Percentiles rank a stretch among this genome's conserved stretches.
These are phyloP conservation scores for Jasminum sambac DNA, from an alignment of 257 asterid species.

Conservation along the genomic window DNA sequence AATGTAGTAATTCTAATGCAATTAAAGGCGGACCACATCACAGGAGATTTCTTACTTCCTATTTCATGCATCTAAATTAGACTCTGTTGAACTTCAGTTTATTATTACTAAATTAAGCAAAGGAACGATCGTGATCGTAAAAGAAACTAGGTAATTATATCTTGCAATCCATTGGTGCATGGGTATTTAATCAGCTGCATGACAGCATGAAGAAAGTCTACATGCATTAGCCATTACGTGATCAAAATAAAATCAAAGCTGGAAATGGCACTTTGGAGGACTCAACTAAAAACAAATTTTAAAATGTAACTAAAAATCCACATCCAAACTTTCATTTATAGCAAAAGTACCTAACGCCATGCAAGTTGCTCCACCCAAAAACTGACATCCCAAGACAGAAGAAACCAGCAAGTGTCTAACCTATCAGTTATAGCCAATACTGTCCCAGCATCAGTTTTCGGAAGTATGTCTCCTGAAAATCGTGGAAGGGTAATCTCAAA, in stretches of 20 bases:
- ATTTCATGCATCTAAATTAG: not conserved
- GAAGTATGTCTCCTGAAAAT: constrained; percentile 84
- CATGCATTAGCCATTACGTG: not conserved
- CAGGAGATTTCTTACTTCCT: not conserved
- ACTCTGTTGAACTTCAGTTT: not conserved
- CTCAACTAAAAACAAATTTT: not conserved
- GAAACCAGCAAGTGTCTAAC: constrained; percentile 34
- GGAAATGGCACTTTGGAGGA: not conserved
- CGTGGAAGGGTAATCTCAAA: constrained; percentile 90
- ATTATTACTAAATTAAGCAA: constrained; percentile 3
- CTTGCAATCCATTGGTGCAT: not conserved
- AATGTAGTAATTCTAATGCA: not conserved
- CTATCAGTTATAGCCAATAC: constrained; percentile 87
- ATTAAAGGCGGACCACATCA: not conserved
- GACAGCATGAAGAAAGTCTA: not conserved
- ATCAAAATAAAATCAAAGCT: not conserved
- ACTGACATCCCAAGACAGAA: constrained; percentile 2
- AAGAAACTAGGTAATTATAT: not conserved
- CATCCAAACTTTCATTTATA: not conserved
- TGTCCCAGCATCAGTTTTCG: constrained; percentile 83
- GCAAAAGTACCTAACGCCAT: constrained; percentile 7
- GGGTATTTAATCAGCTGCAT: not conserved
- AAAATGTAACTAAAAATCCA: not conserved
- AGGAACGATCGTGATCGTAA: not conserved
- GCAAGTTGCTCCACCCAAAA: constrained; percentile 2